Percentiles rank a stretch among this genome's conserved stretches.
phyloP scores from a whole-genome alignment of 768 basidiomycete genomes.

The Solioccasus polychromus region DNA sequence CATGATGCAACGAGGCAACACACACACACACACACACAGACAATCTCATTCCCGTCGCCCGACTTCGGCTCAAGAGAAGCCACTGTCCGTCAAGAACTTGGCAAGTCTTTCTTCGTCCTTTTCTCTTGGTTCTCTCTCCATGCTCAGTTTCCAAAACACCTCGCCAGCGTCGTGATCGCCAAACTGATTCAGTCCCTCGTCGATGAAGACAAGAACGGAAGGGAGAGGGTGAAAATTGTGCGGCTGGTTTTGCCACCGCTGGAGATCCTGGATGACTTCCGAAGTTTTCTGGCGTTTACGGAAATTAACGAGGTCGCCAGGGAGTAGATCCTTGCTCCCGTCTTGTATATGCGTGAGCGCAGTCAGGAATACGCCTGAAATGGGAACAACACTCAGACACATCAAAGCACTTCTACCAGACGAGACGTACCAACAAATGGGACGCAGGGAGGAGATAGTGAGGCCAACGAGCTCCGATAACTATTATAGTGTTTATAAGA shows the following conservation, averaged over 20 bases:
- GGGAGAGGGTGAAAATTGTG: slow-evolving; percentile 52
- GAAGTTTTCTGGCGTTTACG: slow-evolving; percentile 52
- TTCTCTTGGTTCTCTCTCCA: slow-evolving; percentile 54
- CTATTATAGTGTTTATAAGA: slow-evolving; percentile 67
- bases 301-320: slow-evolving; percentile 52
- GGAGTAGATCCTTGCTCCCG: slow-evolving; percentile 51
- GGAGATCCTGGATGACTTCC: slow-evolving; percentile 55
- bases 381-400: slow-evolving; percentile 3
- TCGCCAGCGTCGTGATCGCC: slow-evolving; percentile 33
- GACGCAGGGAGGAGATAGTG: slow-evolving; percentile 60
- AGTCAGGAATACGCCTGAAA: slow-evolving; percentile 55
- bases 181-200: slow-evolving; percentile 38
- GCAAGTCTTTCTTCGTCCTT: slow-evolving; percentile 50
- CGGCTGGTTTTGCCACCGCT: slow-evolving; percentile 51
- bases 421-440: slow-evolving; percentile 60
- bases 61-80: slow-evolving; percentile 31
- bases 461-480: slow-evolving; percentile 53
- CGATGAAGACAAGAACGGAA: slow-evolving; percentile 42
- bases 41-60: too few species aligned
- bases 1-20: slow-evolving; percentile 4
- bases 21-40: background rate
- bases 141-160: slow-evolving; percentile 43
- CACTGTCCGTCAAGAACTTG: slow-evolving; percentile 37
- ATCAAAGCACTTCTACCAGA: background rate
- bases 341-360: slow-evolving; percentile 61